Conservation (phyloP, 208 protist species). For the Herpetomonas samuelpessoai region DNA sequence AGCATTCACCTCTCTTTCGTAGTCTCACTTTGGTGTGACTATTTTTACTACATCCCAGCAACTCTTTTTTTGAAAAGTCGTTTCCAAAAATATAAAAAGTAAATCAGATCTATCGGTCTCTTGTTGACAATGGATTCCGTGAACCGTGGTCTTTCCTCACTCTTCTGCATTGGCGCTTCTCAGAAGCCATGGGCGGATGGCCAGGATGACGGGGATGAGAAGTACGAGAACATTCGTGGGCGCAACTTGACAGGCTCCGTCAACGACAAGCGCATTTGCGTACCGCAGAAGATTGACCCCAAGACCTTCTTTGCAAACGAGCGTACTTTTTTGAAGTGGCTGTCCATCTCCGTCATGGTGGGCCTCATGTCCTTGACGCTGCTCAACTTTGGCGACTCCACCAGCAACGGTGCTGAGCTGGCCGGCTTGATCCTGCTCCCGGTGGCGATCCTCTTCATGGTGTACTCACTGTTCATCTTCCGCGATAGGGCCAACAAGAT, state of each 20-base stretch:
- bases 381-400: conserved; percentile 79
- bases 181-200: conserved; percentile 86
- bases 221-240: conserved; percentile 71
- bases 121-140: conserved; percentile 45
- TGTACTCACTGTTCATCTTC: conserved; percentile 88
- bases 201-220: conserved; percentile 84
- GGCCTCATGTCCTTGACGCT: conserved; percentile 87
- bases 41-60: too few relatives aligned
- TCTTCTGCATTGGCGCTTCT: conserved; percentile 64
- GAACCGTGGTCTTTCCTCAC: conserved; percentile 55
- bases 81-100: too few relatives aligned
- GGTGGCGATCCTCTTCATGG: conserved; percentile 89
- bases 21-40: too few relatives aligned
- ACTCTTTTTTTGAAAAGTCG: too few relatives aligned
- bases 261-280: conserved; percentile 85
- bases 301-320: conserved; percentile 94
- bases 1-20: too few relatives aligned
- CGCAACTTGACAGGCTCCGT: conserved; percentile 80
- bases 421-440: conserved; percentile 80
- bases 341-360: conserved; percentile 88
- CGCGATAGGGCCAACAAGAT: conserved; percentile 87
- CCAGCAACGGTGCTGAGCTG: conserved; percentile 75
- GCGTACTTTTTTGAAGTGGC: conserved; percentile 92
- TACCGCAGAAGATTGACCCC: conserved; percentile 91
- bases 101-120: too few relatives aligned